These are phyloP conservation scores for Albugo laibachii DNA, from an alignment of 352 stramenopile species.

Conservation along the genomic window DNA sequence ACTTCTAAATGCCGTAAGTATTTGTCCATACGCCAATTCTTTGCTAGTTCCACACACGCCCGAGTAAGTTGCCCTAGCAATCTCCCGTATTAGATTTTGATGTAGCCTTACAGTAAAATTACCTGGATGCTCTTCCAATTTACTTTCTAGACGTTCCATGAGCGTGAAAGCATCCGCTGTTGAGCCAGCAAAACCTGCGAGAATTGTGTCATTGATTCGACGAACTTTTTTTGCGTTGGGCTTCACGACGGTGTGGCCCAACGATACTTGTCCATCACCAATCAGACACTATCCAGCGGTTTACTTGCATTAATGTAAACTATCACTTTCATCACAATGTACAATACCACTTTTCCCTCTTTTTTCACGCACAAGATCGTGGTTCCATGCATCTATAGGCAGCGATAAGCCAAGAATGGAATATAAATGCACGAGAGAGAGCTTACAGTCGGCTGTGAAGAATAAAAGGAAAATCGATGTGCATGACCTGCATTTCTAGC, in stretches of 20 bases:
- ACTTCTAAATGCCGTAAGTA: slow-evolving; percentile 92
- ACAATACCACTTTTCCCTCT: slow-evolving; percentile 89
- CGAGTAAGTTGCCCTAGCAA: slow-evolving; percentile 74
- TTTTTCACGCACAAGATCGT: slow-evolving; percentile 98
- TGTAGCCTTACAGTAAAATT: neutral
- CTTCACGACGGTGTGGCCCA: slow-evolving; percentile 92
- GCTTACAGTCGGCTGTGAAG: too few species aligned
- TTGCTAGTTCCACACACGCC: slow-evolving; percentile 96
- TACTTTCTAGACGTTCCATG: slow-evolving; percentile 94
- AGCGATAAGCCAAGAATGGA: neutral
- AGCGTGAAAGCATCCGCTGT: slow-evolving; percentile 97
- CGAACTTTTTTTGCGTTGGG: slow-evolving; percentile 96
- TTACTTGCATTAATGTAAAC: neutral
- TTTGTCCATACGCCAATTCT: slow-evolving; percentile 98
- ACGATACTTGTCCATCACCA: slow-evolving; percentile 95
- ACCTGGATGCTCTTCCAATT: slow-evolving; percentile 95
- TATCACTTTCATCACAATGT: neutral
- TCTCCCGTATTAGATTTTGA: too few species aligned
- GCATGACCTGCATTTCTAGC: too few species aligned
- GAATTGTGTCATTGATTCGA: slow-evolving; percentile 85
- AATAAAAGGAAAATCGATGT: too few species aligned
- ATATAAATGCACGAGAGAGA: too few species aligned
- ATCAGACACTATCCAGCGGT: slow-evolving; percentile 71
- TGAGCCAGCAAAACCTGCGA: slow-evolving; percentile 93
- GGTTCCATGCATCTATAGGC: slow-evolving; percentile 82